These are phyloP conservation scores for Trichoderma hamatum DNA, from an alignment of 2,329 filamentous ascomycete species.

Conservation along the genomic window DNA sequence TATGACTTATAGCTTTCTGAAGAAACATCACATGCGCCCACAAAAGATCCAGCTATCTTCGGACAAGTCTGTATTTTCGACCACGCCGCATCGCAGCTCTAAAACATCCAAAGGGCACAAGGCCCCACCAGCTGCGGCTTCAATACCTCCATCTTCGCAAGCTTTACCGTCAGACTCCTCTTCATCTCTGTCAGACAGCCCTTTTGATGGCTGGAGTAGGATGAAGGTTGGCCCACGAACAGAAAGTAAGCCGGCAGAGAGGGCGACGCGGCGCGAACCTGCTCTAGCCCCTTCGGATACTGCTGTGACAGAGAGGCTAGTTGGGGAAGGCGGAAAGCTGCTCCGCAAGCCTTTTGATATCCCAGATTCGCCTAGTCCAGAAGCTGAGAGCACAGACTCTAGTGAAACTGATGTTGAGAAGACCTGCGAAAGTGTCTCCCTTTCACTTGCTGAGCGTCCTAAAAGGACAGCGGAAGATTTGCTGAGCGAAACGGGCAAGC, in stretches of 20 bases:
- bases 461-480: background rate
- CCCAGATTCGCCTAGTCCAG: slow-evolving; percentile 29
- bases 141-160: slow-evolving; percentile 24
- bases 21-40: slow-evolving; percentile 69
- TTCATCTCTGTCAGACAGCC: slow-evolving; percentile 28
- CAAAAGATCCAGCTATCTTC: slow-evolving; percentile 37
- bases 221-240: slow-evolving; percentile 37
- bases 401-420: background rate
- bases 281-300: background rate
- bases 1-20: slow-evolving; percentile 74
- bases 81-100: slow-evolving; percentile 30
- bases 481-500: background rate
- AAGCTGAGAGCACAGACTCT: background rate
- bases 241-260: background rate
- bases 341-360: slow-evolving; percentile 50
- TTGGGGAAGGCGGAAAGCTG: slow-evolving; percentile 48
- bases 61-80: slow-evolving; percentile 35
- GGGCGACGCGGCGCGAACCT: background rate
- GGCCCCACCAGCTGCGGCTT: slow-evolving; percentile 21
- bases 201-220: slow-evolving; percentile 45
- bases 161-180: slow-evolving; percentile 15
- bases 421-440: too few species aligned
- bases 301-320: slow-evolving; percentile 34
- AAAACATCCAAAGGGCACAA: slow-evolving; percentile 28
- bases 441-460: background rate